A percentile compares a stretch with the other conserved stretches of the same genome.
phyloP scores from a whole-genome alignment of 2,329 filamentous ascomycete genomes.

The Ceratocystis huliohia region DNA sequence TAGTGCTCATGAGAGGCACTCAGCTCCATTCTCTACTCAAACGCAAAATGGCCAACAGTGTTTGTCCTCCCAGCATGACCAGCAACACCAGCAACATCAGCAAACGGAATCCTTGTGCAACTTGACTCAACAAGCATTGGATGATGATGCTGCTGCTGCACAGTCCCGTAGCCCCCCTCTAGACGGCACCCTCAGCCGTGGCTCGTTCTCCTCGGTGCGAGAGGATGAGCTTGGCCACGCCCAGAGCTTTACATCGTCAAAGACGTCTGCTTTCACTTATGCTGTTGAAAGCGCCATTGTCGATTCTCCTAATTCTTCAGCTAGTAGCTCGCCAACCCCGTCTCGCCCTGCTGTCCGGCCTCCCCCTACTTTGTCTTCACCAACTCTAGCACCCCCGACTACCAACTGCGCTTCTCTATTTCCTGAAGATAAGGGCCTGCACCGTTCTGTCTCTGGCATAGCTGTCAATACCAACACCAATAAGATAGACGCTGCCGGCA shows the following conservation, averaged over 20 bases:
- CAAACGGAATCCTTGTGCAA: neutral
- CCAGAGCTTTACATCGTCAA: conserved; percentile 51
- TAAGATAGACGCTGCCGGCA: conserved; percentile 40
- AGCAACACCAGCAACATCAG: neutral
- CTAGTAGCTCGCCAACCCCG: conserved; percentile 35
- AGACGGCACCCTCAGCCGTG: conserved; percentile 28
- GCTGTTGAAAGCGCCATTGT: conserved; percentile 39
- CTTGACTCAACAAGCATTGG: too few relatives aligned
- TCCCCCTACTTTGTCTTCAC: conserved; percentile 29
- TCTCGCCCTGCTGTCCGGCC: conserved; percentile 38
- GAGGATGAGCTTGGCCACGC: conserved; percentile 46
- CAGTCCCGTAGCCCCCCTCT: conserved; percentile 11
- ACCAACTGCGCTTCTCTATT: neutral
- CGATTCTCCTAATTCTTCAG: conserved; percentile 40
- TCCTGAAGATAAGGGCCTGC: neutral
- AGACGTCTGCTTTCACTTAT: conserved; percentile 46
- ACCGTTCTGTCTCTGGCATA: neutral
- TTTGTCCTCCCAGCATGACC: neutral
- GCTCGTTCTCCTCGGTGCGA: conserved; percentile 50
- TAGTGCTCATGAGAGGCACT: conserved; percentile 5
- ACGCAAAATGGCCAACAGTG: neutral
- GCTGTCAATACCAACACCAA: neutral
- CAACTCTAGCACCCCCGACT: neutral
- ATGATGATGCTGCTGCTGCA: neutral
- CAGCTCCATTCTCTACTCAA: neutral